Percentiles rank a stretch among this genome's conserved stretches.
Conservation (phyloP, 2,329 filamentous ascomycete species). For the Cercospora nicotianae region DNA sequence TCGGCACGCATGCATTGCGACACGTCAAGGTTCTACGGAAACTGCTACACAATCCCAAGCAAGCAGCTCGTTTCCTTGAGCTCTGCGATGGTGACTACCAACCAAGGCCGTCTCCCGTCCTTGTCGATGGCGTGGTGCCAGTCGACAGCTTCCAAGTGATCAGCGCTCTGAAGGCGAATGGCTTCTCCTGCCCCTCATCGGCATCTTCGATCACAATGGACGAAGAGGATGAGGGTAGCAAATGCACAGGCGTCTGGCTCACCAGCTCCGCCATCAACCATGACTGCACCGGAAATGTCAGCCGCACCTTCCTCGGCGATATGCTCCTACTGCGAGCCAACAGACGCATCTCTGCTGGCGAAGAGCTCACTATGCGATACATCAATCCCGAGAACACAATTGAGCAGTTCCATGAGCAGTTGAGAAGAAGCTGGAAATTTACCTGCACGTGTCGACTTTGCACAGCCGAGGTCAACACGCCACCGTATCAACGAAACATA, state of each 20-base stretch:
- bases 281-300: constrained; percentile 51
- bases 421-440: constrained; percentile 44
- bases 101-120: neutral
- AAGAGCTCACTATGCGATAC: constrained; percentile 45
- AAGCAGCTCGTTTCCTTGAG: constrained; percentile 19
- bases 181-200: constrained; percentile 17
- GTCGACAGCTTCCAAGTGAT: constrained; percentile 26
- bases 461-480: constrained; percentile 16
- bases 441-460: constrained; percentile 47
- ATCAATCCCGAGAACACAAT: constrained; percentile 26
- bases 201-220: neutral
- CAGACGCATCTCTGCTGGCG: constrained; percentile 44
- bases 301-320: constrained; percentile 56
- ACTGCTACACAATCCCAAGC: constrained; percentile 21
- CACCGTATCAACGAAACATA: constrained; percentile 5
- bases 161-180: constrained; percentile 23
- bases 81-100: constrained; percentile 25
- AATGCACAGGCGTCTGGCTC: constrained; percentile 49
- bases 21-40: constrained; percentile 25
- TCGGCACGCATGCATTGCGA: constrained; percentile 20
- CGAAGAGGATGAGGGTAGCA: neutral
- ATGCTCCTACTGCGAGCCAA: constrained; percentile 54
- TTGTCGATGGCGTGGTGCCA: constrained; percentile 20
- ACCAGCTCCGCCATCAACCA: constrained; percentile 56
- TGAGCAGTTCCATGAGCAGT: constrained; percentile 36